Conservation (phyloP, 164 flowering plant genomes). For the Pachysandra terminalis region DNA sequence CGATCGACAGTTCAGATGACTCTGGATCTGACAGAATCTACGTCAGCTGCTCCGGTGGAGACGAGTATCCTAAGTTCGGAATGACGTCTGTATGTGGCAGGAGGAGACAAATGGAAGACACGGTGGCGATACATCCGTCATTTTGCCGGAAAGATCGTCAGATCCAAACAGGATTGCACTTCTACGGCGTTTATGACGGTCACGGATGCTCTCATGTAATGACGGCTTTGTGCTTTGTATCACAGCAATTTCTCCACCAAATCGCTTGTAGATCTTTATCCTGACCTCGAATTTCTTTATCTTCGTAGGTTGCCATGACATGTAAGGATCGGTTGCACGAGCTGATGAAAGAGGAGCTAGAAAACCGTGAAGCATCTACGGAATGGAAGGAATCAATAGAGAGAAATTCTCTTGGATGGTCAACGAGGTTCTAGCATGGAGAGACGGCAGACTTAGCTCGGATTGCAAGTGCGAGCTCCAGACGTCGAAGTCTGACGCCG, state of each 20-base stretch:
- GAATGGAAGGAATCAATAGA: conserved; percentile 55
- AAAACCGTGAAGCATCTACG: neutral
- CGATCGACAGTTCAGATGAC: neutral
- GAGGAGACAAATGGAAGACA: conserved; percentile 79
- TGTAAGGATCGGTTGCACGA: conserved; percentile 69
- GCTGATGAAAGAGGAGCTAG: conserved; percentile 65
- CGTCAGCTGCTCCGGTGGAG: neutral
- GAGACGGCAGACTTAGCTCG: conserved; percentile 8
- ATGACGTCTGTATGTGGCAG: conserved; percentile 68
- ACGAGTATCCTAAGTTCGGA: conserved; percentile 36
- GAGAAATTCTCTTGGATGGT: conserved; percentile 67
- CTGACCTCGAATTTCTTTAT: neutral
- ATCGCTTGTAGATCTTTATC: no score
- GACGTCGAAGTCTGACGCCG: conserved; percentile 78
- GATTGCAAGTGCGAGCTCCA: conserved; percentile 77
- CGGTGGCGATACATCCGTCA: conserved; percentile 48
- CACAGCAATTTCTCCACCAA: no score
- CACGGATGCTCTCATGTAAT: conserved; percentile 94
- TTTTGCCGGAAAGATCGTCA: conserved; percentile 19
- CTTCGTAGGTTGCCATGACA: conserved; percentile 63
- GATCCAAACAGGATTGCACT: conserved; percentile 35
- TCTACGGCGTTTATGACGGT: conserved; percentile 82
- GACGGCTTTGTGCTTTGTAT: neutral
- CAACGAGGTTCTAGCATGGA: conserved; percentile 35
- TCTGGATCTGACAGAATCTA: no score